These are phyloP conservation scores for Entoloma clypeatum DNA, from an alignment of 1,284 basidiomycete genomes.

Conservation along the genomic window DNA sequence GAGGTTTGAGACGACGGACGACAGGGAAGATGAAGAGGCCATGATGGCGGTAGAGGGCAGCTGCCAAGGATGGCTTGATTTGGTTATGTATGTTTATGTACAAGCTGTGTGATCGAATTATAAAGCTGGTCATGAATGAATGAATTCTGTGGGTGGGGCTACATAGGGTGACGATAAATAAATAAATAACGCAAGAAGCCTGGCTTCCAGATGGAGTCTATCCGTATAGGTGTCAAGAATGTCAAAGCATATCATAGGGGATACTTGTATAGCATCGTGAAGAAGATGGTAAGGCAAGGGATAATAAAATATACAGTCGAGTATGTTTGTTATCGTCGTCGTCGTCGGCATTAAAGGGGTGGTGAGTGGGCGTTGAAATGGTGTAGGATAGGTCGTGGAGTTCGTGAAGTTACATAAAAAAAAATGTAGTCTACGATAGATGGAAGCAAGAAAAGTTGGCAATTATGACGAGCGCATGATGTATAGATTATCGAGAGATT, in stretches of 20 bases:
- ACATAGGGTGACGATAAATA: too few relatives aligned
- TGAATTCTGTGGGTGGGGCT: too few relatives aligned
- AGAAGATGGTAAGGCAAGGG: too few relatives aligned
- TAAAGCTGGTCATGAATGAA: too few relatives aligned
- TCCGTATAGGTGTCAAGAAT: slow-evolving; percentile 2
- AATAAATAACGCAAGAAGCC: too few relatives aligned
- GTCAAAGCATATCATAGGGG: background rate
- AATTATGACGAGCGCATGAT: slow-evolving; percentile 20
- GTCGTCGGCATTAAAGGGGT: too few relatives aligned
- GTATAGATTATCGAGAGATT: slow-evolving; percentile 24
- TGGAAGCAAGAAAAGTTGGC: slow-evolving; percentile 2
- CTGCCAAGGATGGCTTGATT: background rate
- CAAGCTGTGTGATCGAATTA: too few relatives aligned
- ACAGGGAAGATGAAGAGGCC: slow-evolving; percentile 54
- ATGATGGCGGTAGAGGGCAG: slow-evolving; percentile 1
- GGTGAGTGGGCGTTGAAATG: too few relatives aligned
- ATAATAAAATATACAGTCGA: too few relatives aligned
- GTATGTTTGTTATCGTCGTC: too few relatives aligned
- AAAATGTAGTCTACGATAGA: slow-evolving; percentile 7
- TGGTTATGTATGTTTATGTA: background rate
- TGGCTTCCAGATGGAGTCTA: too few relatives aligned
- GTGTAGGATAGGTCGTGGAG: slow-evolving; percentile 5
- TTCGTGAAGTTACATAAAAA: slow-evolving; percentile 1
- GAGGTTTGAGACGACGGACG: slow-evolving; percentile 81
- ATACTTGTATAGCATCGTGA: background rate